A percentile compares a stretch with the other conserved stretches of the same genome.
Conservation (phyloP, 2,329 filamentous ascomycete genomes). For the Epichloe gansuensis region DNA sequence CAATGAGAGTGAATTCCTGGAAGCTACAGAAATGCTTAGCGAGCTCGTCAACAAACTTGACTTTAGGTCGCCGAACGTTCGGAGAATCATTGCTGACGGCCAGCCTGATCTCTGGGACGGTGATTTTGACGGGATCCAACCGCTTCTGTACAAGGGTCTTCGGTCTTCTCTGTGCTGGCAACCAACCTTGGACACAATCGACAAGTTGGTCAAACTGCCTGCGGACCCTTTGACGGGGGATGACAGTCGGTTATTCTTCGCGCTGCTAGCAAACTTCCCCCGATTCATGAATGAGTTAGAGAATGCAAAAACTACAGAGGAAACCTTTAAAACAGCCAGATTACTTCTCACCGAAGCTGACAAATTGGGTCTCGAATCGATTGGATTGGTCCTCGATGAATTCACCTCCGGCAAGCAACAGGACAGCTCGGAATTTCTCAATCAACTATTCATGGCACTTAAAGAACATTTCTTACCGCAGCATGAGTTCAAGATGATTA, state of each 20-base stretch:
- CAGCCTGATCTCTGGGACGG: constrained; percentile 84
- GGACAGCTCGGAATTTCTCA: constrained; percentile 61
- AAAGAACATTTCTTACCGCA: constrained; percentile 67
- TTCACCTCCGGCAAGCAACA: constrained; percentile 57
- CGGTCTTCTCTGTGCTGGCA: constrained; percentile 76
- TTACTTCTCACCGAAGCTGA: constrained; percentile 62
- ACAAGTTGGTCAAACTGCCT: constrained; percentile 66
- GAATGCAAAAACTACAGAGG: constrained; percentile 39
- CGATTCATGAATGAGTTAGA: constrained; percentile 73
- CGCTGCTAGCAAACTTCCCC: constrained; percentile 83
- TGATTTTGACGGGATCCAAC: constrained; percentile 72
- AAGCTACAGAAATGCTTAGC: constrained; percentile 83
- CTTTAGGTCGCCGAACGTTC: constrained; percentile 54
- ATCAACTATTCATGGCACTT: constrained; percentile 60
- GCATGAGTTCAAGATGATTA: constrained; percentile 72
- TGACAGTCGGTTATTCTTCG: constrained; percentile 69
- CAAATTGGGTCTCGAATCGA: constrained; percentile 50
- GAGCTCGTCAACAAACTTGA: constrained; percentile 76
- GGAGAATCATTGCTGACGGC: constrained; percentile 60
- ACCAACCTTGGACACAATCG: constrained; percentile 62
- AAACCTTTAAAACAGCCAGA: constrained; percentile 50
- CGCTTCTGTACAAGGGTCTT: constrained; percentile 79
- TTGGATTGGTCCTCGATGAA: constrained; percentile 56
- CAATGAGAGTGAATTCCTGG: constrained; percentile 87
- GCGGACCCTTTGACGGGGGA: constrained; percentile 72